Evolutionary conservation across 129 eudicot species (phyloP), one percentile per base, ranked within the genome.

Genomic region (Lactuca saligna): DNA sequence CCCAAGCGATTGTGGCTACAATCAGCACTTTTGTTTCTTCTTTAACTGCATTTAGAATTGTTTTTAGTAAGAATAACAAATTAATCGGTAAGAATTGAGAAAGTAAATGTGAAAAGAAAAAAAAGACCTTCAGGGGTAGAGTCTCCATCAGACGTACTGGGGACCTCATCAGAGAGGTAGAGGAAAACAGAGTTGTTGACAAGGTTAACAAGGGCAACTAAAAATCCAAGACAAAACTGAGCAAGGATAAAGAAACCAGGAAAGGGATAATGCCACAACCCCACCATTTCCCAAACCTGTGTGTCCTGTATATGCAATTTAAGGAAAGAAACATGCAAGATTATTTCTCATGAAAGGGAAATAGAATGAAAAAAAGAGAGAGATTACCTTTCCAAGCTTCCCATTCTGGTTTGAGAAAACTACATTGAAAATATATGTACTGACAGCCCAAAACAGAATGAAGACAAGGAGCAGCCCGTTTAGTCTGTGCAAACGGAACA

Each of bases 1-100:
- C 86, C 97, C 99, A 94, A 74, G 97, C 96, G 67, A 94, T 72
- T 61, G 99, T 94, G 61, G 99, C 99, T 65, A 94, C 99, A 81
- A 87, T 85, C 62, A 90, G 71, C 49, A 94, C 99, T 61, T 81
- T 88, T 65, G 97, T 85, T 83, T 94, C 99, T 78, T 94, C 96
- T 67, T 82, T 85, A 65, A 73, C 99, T 94, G 87, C 64, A 69
- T 74, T 59, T 61, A 66, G 42, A 78, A 73, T 14, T 61, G 68
- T 29, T 57, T 62, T 17, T 16, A 73, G 70, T 69, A 56, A 63
- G 16, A 75, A 12, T 49, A 32, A 61, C 77, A 15, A 51, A 50
- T 20, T 59, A 71, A 64, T 34, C 5, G 51, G 41, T 2, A 56
- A 46, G 29, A 65, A 46, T 41, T 65, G 38, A 65, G 65, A 56